Conservation (phyloP, 148 eudicot genomes). For the Hydrangea macrophylla region DNA sequence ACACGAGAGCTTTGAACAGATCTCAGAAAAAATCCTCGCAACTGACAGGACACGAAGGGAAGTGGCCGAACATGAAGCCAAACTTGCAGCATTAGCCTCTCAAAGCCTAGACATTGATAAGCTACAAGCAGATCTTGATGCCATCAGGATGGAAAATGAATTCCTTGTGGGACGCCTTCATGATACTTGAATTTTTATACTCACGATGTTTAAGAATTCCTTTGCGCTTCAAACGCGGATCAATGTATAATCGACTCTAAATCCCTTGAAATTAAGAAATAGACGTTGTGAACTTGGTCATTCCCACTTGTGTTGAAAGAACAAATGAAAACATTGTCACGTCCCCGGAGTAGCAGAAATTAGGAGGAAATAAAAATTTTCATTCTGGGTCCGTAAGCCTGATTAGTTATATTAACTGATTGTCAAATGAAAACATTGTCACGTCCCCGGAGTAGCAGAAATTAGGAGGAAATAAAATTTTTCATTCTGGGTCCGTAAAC, state of each 20-base stretch:
- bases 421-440: too few relatives aligned
- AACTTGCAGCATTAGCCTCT: constrained; percentile 43
- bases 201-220: background rate
- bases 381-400: background rate
- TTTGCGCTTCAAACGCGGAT: background rate
- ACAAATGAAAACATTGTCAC: too few relatives aligned
- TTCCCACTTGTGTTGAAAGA: background rate
- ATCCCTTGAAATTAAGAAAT: background rate
- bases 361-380: background rate
- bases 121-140: constrained; percentile 66
- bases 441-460: too few relatives aligned
- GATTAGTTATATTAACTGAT: too few relatives aligned
- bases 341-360: too few relatives aligned
- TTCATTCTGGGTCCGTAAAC: too few relatives aligned
- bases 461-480: too few relatives aligned
- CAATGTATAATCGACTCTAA: background rate
- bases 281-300: background rate
- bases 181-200: background rate
- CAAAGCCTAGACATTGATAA: constrained; percentile 43
- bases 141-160: constrained; percentile 62
- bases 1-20: constrained; percentile 63
- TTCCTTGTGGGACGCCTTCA: constrained; percentile 36
- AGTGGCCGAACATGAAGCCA: constrained; percentile 53
- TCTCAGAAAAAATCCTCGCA: constrained; percentile 49
- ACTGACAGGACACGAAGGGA: constrained; percentile 57